Conservation (phyloP, 495 filamentous ascomycete genomes). For the Tuber calosporum region DNA sequence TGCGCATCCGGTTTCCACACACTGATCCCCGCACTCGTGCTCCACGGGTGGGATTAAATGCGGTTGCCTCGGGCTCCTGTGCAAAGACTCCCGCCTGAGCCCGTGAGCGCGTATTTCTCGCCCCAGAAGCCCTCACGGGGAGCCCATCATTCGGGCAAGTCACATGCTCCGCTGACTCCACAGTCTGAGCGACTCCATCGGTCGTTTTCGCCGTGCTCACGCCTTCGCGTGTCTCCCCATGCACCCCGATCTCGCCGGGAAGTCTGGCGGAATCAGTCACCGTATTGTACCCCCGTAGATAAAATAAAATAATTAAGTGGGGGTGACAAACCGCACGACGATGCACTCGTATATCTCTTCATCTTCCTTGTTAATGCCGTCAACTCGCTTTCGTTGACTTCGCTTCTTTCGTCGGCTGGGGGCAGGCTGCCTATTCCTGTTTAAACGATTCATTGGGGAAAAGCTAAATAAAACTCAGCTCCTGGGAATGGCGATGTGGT, state of each 20-base stretch:
- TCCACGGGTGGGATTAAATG: not conserved
- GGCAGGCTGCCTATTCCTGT: not conserved
- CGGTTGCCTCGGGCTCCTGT: not conserved
- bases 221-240: not conserved
- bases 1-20: not conserved
- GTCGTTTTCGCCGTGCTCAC: not conserved
- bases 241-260: not conserved
- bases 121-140: not conserved
- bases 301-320: not conserved
- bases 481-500: not conserved
- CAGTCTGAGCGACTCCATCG: not conserved
- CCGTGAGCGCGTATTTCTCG: not conserved
- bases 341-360: constrained; percentile 1
- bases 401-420: not conserved
- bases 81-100: not conserved
- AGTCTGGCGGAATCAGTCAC: not conserved
- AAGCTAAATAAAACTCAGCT: not conserved
- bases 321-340: not conserved
- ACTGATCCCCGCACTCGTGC: not conserved
- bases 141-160: not conserved
- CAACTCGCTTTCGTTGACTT: not conserved
- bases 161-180: not conserved
- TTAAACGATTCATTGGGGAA: not conserved
- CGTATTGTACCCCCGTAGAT: not conserved
- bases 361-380: not conserved